These are phyloP conservation scores for Conticribra weissflogii DNA, from an alignment of 108 stramenopile genomes.

Conservation along the genomic window DNA sequence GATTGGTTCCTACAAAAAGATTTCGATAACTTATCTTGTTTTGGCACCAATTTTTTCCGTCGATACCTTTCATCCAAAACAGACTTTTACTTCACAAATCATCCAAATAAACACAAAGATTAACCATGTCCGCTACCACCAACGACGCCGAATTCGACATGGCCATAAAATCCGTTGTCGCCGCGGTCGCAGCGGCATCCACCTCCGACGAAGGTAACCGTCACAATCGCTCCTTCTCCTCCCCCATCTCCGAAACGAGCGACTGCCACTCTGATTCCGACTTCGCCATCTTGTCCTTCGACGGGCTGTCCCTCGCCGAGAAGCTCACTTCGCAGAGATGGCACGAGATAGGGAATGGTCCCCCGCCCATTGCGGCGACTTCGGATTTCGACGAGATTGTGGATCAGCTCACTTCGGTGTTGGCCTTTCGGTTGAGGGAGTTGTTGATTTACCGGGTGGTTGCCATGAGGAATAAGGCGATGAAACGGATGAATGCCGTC, in stretches of 20 bases:
- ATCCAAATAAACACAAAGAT: too few relatives aligned
- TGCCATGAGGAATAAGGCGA: neutral
- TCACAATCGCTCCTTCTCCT: neutral
- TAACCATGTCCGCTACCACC: too few relatives aligned
- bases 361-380: conserved; percentile 16
- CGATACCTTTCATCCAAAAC: too few relatives aligned
- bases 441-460: conserved; percentile 11
- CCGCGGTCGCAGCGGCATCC: neutral
- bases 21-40: too few relatives aligned
- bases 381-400: conserved; percentile 38
- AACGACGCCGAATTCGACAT: neutral
- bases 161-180: neutral
- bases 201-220: neutral
- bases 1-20: too few relatives aligned
- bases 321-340: conserved; percentile 33
- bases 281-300: neutral
- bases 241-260: neutral
- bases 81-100: too few relatives aligned
- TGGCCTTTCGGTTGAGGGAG: conserved; percentile 21
- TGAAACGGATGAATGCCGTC: neutral
- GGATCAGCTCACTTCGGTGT: conserved; percentile 28
- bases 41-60: too few relatives aligned
- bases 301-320: conserved; percentile 3
- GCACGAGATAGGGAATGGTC: conserved; percentile 45
- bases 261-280: neutral